These are phyloP conservation scores for Claviceps quebecensis DNA, from an alignment of 2,329 filamentous ascomycete genomes.

Conservation along the genomic window DNA sequence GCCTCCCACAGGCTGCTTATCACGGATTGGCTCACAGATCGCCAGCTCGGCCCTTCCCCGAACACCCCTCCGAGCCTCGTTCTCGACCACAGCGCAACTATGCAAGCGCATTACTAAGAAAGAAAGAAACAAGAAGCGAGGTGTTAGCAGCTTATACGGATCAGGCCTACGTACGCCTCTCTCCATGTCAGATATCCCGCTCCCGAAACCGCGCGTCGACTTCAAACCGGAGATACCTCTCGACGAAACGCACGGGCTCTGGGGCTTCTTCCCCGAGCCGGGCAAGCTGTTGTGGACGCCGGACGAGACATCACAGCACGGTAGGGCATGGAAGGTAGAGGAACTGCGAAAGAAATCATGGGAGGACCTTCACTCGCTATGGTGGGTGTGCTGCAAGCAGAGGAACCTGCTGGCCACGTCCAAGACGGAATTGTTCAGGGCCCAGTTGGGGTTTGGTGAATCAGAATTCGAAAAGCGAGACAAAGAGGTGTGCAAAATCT, in stretches of 20 bases:
- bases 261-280: slow-evolving; percentile 73
- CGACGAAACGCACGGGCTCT: slow-evolving; percentile 73
- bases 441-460: slow-evolving; percentile 61
- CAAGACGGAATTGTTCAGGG: slow-evolving; percentile 49
- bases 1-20: slow-evolving; percentile 13
- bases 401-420: slow-evolving; percentile 79
- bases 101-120: slow-evolving; percentile 32
- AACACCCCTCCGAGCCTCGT: slow-evolving; percentile 15
- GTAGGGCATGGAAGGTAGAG: slow-evolving; percentile 69
- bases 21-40: slow-evolving; percentile 2
- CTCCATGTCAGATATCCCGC: slow-evolving; percentile 54
- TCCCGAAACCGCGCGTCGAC: slow-evolving; percentile 53
- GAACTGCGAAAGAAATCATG: slow-evolving; percentile 83
- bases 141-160: slow-evolving; percentile 66
- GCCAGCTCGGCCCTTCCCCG: slow-evolving; percentile 6
- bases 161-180: slow-evolving; percentile 64
- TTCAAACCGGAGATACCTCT: slow-evolving; percentile 43
- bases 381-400: slow-evolving; percentile 91
- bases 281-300: slow-evolving; percentile 58
- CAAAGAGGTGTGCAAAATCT: slow-evolving; percentile 41
- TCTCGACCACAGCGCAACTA: slow-evolving; percentile 42
- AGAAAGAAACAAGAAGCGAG: slow-evolving; percentile 69
- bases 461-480: slow-evolving; percentile 52
- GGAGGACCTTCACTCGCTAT: slow-evolving; percentile 83
- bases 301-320: slow-evolving; percentile 55